Evolutionary conservation across 2,329 filamentous ascomycete species (phyloP).

Genomic region (Sporothrix inflata): DNA sequence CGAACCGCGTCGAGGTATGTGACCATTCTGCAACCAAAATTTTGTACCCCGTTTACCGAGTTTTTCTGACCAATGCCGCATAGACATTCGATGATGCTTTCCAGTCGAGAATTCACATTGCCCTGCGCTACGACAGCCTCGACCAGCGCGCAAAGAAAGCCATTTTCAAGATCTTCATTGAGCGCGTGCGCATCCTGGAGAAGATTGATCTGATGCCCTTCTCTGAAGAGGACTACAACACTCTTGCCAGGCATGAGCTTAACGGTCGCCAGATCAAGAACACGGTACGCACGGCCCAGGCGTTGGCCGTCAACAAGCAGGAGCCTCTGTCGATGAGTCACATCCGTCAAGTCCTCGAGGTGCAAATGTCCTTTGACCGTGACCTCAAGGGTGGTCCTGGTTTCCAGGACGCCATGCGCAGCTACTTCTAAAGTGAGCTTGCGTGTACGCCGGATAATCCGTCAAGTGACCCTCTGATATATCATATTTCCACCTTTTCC

Average conservation of each 20-base stretch:
- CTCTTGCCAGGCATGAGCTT: slow-evolving; percentile 67
- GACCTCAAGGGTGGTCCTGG: slow-evolving; percentile 81
- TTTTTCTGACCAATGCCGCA: not conserved
- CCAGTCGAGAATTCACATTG: slow-evolving; percentile 84
- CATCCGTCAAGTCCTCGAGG: slow-evolving; percentile 80
- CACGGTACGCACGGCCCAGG: slow-evolving; percentile 79
- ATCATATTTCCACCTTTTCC: not conserved
- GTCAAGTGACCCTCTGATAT: too few relatives aligned
- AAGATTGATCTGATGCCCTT: slow-evolving; percentile 64
- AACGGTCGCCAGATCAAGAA: slow-evolving; percentile 81
- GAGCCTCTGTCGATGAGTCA: slow-evolving; percentile 75
- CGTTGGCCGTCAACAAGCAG: slow-evolving; percentile 75
- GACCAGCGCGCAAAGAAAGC: slow-evolving; percentile 71
- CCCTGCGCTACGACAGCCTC: slow-evolving; percentile 77
- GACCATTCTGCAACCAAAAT: not conserved
- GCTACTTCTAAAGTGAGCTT: slow-evolving; percentile 60
- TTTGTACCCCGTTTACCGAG: slow-evolving; percentile 29
- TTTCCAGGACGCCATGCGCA: slow-evolving; percentile 82
- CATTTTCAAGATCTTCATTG: slow-evolving; percentile 84
- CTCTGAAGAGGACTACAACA: slow-evolving; percentile 67
- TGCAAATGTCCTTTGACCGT: slow-evolving; percentile 78
- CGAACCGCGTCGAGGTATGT: slow-evolving; percentile 74
- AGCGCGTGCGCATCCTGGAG: slow-evolving; percentile 68
- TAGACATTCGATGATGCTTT: slow-evolving; percentile 82
- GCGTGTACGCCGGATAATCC: not conserved